Evolutionary conservation across 2,329 filamentous ascomycete species (phyloP), one percentile per base, ranked within the genome.

Genomic region (Alternaria sp.): DNA sequence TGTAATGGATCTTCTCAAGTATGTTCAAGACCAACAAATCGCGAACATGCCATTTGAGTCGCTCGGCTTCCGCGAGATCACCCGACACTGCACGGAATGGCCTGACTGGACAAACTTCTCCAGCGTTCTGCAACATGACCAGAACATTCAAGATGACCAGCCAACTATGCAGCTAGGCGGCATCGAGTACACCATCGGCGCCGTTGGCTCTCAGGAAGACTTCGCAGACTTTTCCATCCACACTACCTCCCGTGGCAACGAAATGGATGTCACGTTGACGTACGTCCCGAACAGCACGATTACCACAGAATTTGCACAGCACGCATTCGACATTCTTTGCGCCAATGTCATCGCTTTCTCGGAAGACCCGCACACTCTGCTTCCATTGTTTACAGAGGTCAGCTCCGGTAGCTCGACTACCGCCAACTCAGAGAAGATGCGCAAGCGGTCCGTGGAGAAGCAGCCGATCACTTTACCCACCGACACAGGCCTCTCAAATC

Each of bases 231-330:
- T 79, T 15, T 75, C 73, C 10, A 69, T 79, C 46, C 60, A 75
- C 15, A 75, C 75, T 3, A 73, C 71, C 4, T 71, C 74, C 0
- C 67, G 65, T 9, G 61, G 65, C 26, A 69, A 71, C 10, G 61
- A 73, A n/a, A 66, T 78, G 47, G 76, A 78, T 50, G 64, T 77
- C 21, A 62, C 60, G 4, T 66, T 78, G 45, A 76, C 75, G 3
- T 78, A 75, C 49, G 72, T 73, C n/a, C 75, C 74, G 6, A 76
- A 76, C 55, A 75, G 70, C 68, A 86, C 85, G 41, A 83, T 88
- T 69, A 84, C 85, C 54, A 81, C 82, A 11, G 85, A 83, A 45
- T 87, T 86, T 65, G 76, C 74, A 5, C 83, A 84, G 66, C 85
- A 87, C 74, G 83, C 86, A 55, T 75, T 78, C 45, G 74, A 78